phyloP scores from a whole-genome alignment of 768 basidiomycete species.

The Pisolithus marmoratus region DNA sequence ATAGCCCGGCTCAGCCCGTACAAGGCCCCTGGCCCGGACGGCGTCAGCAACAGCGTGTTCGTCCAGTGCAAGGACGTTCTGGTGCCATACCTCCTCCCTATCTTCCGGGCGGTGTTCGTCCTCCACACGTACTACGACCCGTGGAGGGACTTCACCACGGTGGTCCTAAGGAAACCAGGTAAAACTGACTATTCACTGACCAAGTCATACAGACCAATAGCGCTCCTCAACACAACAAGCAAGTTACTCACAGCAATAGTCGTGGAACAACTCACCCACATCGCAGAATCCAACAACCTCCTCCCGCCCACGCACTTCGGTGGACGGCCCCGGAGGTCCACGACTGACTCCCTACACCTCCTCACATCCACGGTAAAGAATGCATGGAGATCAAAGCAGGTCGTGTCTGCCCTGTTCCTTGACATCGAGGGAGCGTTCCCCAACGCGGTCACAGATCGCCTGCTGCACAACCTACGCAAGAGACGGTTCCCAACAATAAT shows the following conservation, averaged over 20 bases:
- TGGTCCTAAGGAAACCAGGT: constrained; percentile 26
- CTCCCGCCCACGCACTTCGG: constrained; percentile 36
- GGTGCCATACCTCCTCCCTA: too few species aligned
- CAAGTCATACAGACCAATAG: constrained; percentile 34
- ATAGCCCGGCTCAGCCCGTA: constrained; percentile 10
- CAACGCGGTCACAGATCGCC: constrained; percentile 26
- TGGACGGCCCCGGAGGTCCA: constrained; percentile 32
- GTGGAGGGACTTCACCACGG: too few species aligned
- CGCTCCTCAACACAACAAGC: constrained; percentile 23
- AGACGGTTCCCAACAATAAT: not conserved
- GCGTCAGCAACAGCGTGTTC: constrained; percentile 22
- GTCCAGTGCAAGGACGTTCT: not conserved
- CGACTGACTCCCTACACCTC: constrained; percentile 31
- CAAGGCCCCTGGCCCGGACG: constrained; percentile 23
- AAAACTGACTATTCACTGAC: constrained; percentile 28
- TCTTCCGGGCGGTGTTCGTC: too few species aligned
- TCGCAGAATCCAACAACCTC: constrained; percentile 4
- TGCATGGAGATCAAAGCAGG: constrained; percentile 32
- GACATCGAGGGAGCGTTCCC: constrained; percentile 42
- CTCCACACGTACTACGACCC: too few species aligned
- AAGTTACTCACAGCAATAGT: too few species aligned
- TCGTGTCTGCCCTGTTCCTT: constrained; percentile 33
- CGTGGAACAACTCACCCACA: too few species aligned
- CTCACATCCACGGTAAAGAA: constrained; percentile 31
- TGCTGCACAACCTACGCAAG: constrained; percentile 27